A percentile compares a stretch with the other conserved stretches of the same genome.
These are phyloP conservation scores for Dendrostoma leiphaemia DNA, from an alignment of 2,329 filamentous ascomycete species.

Conservation along the genomic window DNA sequence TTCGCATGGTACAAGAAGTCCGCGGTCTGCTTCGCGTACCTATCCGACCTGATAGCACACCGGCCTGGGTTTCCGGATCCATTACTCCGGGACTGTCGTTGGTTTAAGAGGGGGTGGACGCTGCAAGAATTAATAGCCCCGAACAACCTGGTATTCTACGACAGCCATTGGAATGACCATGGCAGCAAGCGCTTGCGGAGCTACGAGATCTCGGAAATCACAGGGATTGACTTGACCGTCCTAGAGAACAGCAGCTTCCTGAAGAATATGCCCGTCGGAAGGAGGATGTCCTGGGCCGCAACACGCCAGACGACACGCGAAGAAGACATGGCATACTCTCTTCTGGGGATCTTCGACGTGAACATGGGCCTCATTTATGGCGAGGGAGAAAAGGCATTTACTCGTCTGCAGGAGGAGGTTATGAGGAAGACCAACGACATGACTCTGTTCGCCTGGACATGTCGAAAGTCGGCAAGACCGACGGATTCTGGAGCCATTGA, in stretches of 20 bases:
- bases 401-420: slow-evolving; percentile 27
- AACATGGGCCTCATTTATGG: slow-evolving; percentile 30
- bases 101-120: slow-evolving; percentile 20
- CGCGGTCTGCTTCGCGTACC: slow-evolving; percentile 15
- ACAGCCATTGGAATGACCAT: slow-evolving; percentile 15
- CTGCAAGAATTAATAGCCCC: slow-evolving; percentile 19
- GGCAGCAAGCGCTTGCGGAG: slow-evolving; percentile 13
- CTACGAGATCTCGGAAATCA: slow-evolving; percentile 11
- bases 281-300: slow-evolving; percentile 28
- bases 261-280: slow-evolving; percentile 19
- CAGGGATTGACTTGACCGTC: slow-evolving; percentile 14
- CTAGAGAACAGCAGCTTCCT: slow-evolving; percentile 14
- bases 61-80: neutral
- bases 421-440: slow-evolving; percentile 20
- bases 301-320: slow-evolving; percentile 20
- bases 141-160: slow-evolving; percentile 16
- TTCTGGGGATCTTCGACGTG: slow-evolving; percentile 25
- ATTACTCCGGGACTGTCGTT: slow-evolving; percentile 10
- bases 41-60: slow-evolving; percentile 9
- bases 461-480: neutral
- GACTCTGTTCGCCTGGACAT: slow-evolving; percentile 19
- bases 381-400: slow-evolving; percentile 24
- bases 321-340: slow-evolving; percentile 25
- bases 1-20: slow-evolving; percentile 18
- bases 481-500: neutral